phyloP scores from a whole-genome alignment of 768 basidiomycete genomes.

The Boletus fagicola region DNA sequence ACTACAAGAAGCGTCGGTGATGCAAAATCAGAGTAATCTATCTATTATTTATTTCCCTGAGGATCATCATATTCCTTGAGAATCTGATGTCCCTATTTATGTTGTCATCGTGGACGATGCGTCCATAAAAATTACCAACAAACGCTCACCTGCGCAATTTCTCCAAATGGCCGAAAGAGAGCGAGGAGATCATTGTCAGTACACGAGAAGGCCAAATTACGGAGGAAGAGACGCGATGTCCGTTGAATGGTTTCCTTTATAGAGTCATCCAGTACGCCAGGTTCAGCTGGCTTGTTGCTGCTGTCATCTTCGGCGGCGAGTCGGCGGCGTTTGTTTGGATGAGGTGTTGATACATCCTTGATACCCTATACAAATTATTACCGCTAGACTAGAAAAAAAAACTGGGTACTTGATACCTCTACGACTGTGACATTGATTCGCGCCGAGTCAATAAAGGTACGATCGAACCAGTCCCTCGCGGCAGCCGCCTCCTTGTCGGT shows the following conservation, averaged over 20 bases:
- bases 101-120: conserved; percentile 37
- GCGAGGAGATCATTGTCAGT: conserved; percentile 65
- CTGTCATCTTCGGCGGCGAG: conserved; percentile 51
- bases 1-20: neutral
- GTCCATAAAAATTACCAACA: neutral
- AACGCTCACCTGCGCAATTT: conserved; percentile 68
- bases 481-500: conserved; percentile 67
- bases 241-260: conserved; percentile 54
- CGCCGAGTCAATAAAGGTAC: conserved; percentile 78
- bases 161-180: conserved; percentile 68
- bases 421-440: conserved; percentile 74
- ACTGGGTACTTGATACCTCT: conserved; percentile 47
- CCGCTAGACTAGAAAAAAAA: neutral
- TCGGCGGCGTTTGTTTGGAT: conserved; percentile 70
- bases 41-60: conserved; percentile 58
- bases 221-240: conserved; percentile 83
- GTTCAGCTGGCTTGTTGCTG: conserved; percentile 6
- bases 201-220: conserved; percentile 91
- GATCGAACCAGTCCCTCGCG: conserved; percentile 82
- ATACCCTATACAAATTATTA: conserved; percentile 46
- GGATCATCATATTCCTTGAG: conserved; percentile 34
- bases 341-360: conserved; percentile 63
- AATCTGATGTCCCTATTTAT: conserved; percentile 51
- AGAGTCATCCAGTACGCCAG: conserved; percentile 30
- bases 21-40: conserved; percentile 33